Percentiles rank a stretch among this genome's conserved stretches.
phyloP scores from a whole-genome alignment of 2,329 filamentous ascomycete genomes.

The Cercospora beticola region DNA sequence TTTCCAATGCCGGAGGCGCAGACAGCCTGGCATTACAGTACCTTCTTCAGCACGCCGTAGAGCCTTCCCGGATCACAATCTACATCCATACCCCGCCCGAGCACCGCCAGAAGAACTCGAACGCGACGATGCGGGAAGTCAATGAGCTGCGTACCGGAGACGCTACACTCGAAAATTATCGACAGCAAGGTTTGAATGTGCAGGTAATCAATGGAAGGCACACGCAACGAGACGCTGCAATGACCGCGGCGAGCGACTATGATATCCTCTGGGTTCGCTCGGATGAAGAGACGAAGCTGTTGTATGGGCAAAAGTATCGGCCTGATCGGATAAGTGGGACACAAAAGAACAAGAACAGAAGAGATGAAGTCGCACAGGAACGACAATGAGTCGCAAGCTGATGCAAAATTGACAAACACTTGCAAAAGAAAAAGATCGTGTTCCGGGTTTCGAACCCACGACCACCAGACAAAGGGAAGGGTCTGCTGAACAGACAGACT shows the following conservation, averaged over 20 bases:
- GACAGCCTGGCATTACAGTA: conserved; percentile 4
- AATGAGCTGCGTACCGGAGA: neutral
- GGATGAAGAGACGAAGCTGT: conserved; percentile 8
- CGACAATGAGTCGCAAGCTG: neutral
- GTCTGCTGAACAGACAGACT: neutral
- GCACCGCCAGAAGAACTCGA: neutral
- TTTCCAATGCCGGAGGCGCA: conserved; percentile 4
- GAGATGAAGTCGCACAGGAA: neutral
- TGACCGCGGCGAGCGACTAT: conserved; percentile 10
- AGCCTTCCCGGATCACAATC: neutral
- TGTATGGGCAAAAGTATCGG: conserved; percentile 11
- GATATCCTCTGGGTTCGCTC: conserved; percentile 11
- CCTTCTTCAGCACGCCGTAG: neutral
- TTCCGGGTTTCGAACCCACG: neutral
- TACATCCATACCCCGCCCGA: neutral
- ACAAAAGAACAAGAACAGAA: conserved; percentile 10
- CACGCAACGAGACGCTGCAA: conserved; percentile 8
- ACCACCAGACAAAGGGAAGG: neutral
- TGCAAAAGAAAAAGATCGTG: neutral
- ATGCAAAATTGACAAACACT: neutral
- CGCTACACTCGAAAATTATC: neutral
- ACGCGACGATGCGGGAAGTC: neutral
- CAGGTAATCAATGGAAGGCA: conserved; percentile 2
- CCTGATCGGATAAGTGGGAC: conserved; percentile 5
- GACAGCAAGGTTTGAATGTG: neutral